Base-by-base conservation (phyloP, 2,329 filamentous ascomycete genomes). In the Elsinoe fawcettii region DNA sequence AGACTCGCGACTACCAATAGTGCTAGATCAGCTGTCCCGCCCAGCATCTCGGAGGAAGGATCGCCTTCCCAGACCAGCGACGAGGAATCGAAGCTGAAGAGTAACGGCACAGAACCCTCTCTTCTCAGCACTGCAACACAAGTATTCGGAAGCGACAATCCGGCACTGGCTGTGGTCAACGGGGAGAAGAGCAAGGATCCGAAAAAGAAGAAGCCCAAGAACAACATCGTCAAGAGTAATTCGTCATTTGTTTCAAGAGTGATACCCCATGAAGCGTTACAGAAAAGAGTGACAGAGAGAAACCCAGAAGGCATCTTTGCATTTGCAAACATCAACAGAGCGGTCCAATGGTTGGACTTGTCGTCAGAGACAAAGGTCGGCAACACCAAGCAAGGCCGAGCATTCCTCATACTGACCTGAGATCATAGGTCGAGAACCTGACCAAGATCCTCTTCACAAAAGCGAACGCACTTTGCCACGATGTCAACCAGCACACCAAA, bases 181-280 rank as follows among this genome's bases (percentile, higher is more conserved):
- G 90, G 89, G 66, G 88, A 91, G 66, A 66, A 68, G 60, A 80
- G 82, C 39, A 84, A 82, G 62, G 77, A 79, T 8, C 69, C 76
- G 22, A 96, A 96, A 77, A 81, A 84, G 69, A 83, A 86, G 67
- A 99, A 99, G 71, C 93, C 93, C 2, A 99, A 97, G 79, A 97
- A 92, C 73, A 97, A 95, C 71, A 93, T 99, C 71, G 85, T 92
- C 55, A 99, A 99, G 77, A 97, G 90, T 74, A 97, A 96, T 71
- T 99, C 93, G 8, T 96, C 92, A 0, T 99, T 96, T 68, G 93
- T 99, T 27, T 96, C 92, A n/a, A 79, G 93, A 56, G 92, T 96
- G 30, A 96, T 97, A 62, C 85, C 90, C 14, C 88, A 96, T 66
- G 93, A 99, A 65, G 79, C 80, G 3, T 72, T 95, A 56, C 79